Conservation (phyloP, 2,329 filamentous ascomycete species). For the Diplodia scrobiculata region DNA sequence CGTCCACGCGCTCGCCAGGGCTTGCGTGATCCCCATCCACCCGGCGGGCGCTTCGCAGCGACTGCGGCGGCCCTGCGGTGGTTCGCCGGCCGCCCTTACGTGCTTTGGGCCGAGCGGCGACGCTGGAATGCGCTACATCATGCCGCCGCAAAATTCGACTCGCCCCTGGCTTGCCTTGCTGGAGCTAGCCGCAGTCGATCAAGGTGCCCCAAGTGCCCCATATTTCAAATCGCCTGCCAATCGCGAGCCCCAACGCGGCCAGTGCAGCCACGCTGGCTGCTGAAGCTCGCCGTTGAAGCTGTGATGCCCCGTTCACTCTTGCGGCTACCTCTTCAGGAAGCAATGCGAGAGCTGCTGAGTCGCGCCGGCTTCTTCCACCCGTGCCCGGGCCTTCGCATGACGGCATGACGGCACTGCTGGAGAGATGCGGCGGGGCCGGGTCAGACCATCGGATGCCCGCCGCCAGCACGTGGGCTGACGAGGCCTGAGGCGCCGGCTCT, state of each 20-base stretch:
- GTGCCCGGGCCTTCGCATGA: slow-evolving; percentile 12
- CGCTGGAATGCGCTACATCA: slow-evolving; percentile 21
- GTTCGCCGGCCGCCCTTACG: slow-evolving; percentile 14
- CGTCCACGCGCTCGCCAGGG: not conserved
- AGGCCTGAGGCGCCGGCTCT: slow-evolving; percentile 12
- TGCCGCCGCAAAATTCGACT: slow-evolving; percentile 1
- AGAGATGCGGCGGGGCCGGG: slow-evolving; percentile 3
- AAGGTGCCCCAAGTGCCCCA: slow-evolving; percentile 14
- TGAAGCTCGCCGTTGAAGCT: slow-evolving; percentile 10
- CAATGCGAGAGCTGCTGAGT: slow-evolving; percentile 14
- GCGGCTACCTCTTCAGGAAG: slow-evolving; percentile 15
- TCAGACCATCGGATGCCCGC: slow-evolving; percentile 8
- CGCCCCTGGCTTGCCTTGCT: slow-evolving; percentile 9
- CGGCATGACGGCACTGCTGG: slow-evolving; percentile 6
- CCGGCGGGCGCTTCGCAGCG: not conserved
- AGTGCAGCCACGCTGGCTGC: slow-evolving; percentile 20
- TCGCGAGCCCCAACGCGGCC: slow-evolving; percentile 1
- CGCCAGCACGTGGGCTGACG: slow-evolving; percentile 10
- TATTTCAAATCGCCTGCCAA: slow-evolving; percentile 25
- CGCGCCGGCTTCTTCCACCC: slow-evolving; percentile 15
- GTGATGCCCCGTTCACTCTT: slow-evolving; percentile 17
- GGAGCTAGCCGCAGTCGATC: not conserved
- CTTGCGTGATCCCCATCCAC: not conserved
- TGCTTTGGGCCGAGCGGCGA: slow-evolving; percentile 11
- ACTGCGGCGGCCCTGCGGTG: slow-evolving; percentile 7